These are phyloP conservation scores for Crataegus laevigata DNA, from an alignment of 306 rosid species.

Conservation along the genomic window DNA sequence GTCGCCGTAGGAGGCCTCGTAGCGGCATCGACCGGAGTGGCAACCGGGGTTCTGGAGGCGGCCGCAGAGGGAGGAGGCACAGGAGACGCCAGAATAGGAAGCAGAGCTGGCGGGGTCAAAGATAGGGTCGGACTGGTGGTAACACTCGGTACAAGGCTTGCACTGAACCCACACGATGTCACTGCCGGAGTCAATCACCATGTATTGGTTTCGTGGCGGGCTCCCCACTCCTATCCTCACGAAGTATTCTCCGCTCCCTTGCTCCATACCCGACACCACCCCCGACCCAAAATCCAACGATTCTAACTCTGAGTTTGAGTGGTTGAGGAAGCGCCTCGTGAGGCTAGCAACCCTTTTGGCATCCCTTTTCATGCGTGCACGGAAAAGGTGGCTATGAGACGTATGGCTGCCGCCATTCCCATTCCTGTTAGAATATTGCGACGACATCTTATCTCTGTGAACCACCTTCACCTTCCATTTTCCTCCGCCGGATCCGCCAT, in stretches of 20 bases:
- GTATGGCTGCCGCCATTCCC: background rate
- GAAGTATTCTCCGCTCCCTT: conserved; percentile 87
- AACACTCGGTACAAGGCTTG: conserved; percentile 68
- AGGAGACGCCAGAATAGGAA: conserved; percentile 53
- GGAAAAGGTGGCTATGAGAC: conserved; percentile 23
- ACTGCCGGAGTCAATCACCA: conserved; percentile 83
- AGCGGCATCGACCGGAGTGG: conserved; percentile 54
- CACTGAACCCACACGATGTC: conserved; percentile 92
- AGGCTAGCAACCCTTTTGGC: conserved; percentile 44
- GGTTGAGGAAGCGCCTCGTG: conserved; percentile 22
- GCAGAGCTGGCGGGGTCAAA: conserved; percentile 73
- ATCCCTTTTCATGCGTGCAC: conserved; percentile 58
- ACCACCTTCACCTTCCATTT: conserved; percentile 48
- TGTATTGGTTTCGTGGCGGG: conserved; percentile 63
- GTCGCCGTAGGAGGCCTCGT: conserved; percentile 72
- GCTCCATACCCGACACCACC: conserved; percentile 68
- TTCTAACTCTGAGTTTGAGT: background rate
- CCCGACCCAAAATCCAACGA: conserved; percentile 47
- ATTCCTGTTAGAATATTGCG: background rate
- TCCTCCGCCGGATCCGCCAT: background rate
- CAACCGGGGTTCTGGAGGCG: conserved; percentile 58
- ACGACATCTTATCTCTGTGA: conserved; percentile 57
- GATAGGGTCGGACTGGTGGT: conserved; percentile 76
- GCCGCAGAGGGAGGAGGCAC: conserved; percentile 54
- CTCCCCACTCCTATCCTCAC: conserved; percentile 74